Evolutionary conservation across 768 basidiomycete genomes (phyloP).

Genomic region (Boletus sp.): DNA sequence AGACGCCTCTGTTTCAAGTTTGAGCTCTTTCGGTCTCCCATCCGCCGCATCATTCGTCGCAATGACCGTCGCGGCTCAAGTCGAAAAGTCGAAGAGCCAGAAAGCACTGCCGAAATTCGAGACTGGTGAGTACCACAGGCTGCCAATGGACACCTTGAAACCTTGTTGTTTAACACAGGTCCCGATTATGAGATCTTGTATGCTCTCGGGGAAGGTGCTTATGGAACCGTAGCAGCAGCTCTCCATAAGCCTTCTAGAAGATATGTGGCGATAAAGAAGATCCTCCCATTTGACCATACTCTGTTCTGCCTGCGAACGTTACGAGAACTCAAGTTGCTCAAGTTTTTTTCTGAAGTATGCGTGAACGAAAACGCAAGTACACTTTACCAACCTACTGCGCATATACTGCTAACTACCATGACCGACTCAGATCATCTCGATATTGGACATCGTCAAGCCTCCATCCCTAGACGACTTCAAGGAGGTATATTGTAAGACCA

Average conservation of each 20-base stretch:
- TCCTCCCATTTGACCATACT: slow-evolving; percentile 92
- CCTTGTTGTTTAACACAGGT: slow-evolving; percentile 39
- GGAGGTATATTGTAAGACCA: slow-evolving; percentile 74
- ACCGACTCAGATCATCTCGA: slow-evolving; percentile 74
- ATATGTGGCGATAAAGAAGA: slow-evolving; percentile 94
- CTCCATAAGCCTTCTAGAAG: slow-evolving; percentile 77
- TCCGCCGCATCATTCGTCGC: neutral
- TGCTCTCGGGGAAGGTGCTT: slow-evolving; percentile 81
- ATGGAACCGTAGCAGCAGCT: slow-evolving; percentile 89
- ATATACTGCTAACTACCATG: slow-evolving; percentile 4
- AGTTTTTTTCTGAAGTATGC: slow-evolving; percentile 78
- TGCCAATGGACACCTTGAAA: neutral
- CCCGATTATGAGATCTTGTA: slow-evolving; percentile 74
- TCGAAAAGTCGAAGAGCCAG: slow-evolving; percentile 40
- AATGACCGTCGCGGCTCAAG: slow-evolving; percentile 8
- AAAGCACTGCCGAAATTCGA: slow-evolving; percentile 76
- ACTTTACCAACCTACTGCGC: neutral
- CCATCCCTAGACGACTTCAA: slow-evolving; percentile 71
- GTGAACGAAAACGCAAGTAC: slow-evolving; percentile 73
- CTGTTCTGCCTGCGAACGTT: slow-evolving; percentile 88
- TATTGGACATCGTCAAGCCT: slow-evolving; percentile 88
- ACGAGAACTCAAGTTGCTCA: slow-evolving; percentile 87
- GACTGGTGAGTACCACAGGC: slow-evolving; percentile 45
- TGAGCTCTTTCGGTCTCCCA: neutral
- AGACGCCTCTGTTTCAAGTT: neutral